Conservation (phyloP, 176 grass and related monocot genomes). For the Oryza longistaminata region DNA sequence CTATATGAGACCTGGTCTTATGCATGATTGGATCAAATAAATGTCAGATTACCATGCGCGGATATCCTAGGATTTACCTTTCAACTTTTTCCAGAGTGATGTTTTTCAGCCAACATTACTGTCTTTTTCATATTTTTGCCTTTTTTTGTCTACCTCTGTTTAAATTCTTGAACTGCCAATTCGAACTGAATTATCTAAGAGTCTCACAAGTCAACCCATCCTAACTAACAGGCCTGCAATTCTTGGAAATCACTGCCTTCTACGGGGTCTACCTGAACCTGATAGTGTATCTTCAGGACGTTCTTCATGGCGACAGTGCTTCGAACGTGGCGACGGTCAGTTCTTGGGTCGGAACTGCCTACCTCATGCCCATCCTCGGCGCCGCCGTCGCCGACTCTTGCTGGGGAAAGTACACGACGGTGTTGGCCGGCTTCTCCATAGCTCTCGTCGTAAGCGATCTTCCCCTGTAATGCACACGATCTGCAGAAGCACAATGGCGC, state of each 20-base stretch:
- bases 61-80: no score
- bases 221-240: conserved; percentile 50
- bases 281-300: conserved; percentile 64
- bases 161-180: background rate
- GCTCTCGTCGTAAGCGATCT: conserved; percentile 48
- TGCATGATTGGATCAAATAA: no score
- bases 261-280: conserved; percentile 62
- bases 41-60: no score
- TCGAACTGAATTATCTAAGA: background rate
- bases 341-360: conserved; percentile 53
- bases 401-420: conserved; percentile 66
- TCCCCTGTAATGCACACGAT: background rate
- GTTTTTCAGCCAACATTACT: background rate
- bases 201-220: background rate
- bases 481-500: background rate
- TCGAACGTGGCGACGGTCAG: conserved; percentile 66
- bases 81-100: background rate
- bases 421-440: conserved; percentile 37
- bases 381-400: conserved; percentile 59
- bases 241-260: conserved; percentile 60
- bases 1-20: no score
- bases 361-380: conserved; percentile 59
- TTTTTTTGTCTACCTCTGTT: background rate
- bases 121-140: background rate
- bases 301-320: conserved; percentile 61